Evolutionary conservation across 192 early-diverging fungal species (phyloP), one percentile per base, ranked within the genome.

Genomic region (Rhizophagus sp.): DNA sequence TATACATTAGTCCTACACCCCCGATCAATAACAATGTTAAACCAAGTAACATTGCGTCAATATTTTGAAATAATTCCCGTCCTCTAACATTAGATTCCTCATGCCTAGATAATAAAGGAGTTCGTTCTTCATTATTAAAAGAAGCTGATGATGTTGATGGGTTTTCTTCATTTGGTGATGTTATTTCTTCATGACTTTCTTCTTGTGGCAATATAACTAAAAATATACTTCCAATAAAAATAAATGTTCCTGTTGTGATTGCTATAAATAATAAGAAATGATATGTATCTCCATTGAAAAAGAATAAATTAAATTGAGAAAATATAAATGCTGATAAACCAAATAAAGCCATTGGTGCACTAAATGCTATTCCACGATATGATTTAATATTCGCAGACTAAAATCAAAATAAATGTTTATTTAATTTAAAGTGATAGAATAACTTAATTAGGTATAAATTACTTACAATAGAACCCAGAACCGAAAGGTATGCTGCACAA

Each of bases 271-370:
- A 33, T 81, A 92, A 44, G 69, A 90, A 90, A 19, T 82, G 81
- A 30, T 80, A 83, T 0, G 89, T 88, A 22, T 85, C 82, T 11
- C 76, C 27, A 33, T 87, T 86, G 73, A 89, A 91, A 77, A 85
- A 88, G 27, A 71, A 78, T 7, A 80, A 87, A 80, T 90, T 89
- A 33, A 92, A 79, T 75, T 87, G 86, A 0, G 91, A 90, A 77
- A 90, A 91, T 33, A 90, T 83, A 76, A 91, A 85, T 15, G 91
- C 89, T 33, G 91, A 89, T 39, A 92, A 82, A 6, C 90, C 91
- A 81, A 90, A 91, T 47, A 86, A 80, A 19, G 87, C 88, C 64
- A 89, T 82, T 73, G 91, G 88, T 3, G 89, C 70, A 19, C 90
- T 87, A 81, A 92, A 78, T 19, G 90, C 90, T 49, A 92, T 61